A percentile compares a stretch with the other conserved stretches of the same genome.
Evolutionary conservation across 2,329 filamentous ascomycete species (phyloP).

Genomic region (Arthrobotrys megalospora): DNA sequence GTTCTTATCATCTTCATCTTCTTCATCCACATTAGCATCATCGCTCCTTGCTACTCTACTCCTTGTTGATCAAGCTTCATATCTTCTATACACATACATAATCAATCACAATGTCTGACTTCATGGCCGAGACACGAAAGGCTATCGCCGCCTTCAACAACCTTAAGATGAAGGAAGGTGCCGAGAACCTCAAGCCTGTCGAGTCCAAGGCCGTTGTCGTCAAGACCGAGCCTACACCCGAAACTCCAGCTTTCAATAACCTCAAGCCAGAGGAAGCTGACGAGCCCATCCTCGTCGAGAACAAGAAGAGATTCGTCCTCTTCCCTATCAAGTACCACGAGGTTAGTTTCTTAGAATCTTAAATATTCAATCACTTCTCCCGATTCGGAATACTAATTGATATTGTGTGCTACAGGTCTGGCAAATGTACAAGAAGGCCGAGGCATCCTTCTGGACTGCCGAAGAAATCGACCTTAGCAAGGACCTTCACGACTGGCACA

Average conservation of each 20-base stretch:
- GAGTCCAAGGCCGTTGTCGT: conserved; percentile 73
- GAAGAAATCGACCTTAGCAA: conserved; percentile 99
- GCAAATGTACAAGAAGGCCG: conserved; percentile 99
- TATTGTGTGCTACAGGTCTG: conserved; percentile 78
- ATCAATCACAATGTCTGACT: conserved; percentile 50
- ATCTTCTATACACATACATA: background rate
- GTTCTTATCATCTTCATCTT: conserved; percentile 7
- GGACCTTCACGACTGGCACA: conserved; percentile 99
- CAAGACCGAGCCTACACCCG: conserved; percentile 72
- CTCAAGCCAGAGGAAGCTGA: conserved; percentile 77
- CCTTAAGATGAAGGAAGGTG: conserved; percentile 89
- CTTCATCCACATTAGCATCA: conserved; percentile 11
- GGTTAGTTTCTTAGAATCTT: conserved; percentile 74
- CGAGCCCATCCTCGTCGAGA: conserved; percentile 95
- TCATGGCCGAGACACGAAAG: conserved; percentile 70
- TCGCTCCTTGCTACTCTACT: background rate
- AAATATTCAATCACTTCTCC: conserved; percentile 48
- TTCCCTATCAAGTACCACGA: conserved; percentile 99
- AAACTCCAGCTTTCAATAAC: conserved; percentile 71
- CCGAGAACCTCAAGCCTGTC: conserved; percentile 79
- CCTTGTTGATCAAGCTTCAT: conserved; percentile 47
- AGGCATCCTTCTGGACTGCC: conserved; percentile 99
- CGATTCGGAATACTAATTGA: conserved; percentile 51
- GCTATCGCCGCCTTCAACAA: conserved; percentile 87
- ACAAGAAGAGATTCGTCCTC: conserved; percentile 94